Evolutionary conservation across 2,329 filamentous ascomycete genomes (phyloP), one percentile per base, ranked within the genome.

Genomic region (Ceratocystis albifundus): DNA sequence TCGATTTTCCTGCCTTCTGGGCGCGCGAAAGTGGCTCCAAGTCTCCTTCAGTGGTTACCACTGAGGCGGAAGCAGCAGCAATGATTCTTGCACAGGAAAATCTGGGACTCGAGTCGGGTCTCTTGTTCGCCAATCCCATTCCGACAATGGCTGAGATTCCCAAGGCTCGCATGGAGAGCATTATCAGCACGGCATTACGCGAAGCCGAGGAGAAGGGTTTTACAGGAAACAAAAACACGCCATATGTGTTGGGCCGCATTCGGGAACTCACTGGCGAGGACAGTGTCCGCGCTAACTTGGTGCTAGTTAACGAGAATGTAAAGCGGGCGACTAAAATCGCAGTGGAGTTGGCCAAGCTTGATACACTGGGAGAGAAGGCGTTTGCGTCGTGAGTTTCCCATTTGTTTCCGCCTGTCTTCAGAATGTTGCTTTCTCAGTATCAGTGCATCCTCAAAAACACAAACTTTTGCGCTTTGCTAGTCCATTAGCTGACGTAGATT

Each of bases 1-100:
- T 96, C 50, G 88, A 96, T 71, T 94, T 97, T 72, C 94, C 94
- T 0, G 90, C 89, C 0, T 99, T 99, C 75, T 99, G 89, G 83
- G 89, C 89, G 0, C 80, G 93, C 50, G 90, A 96, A 53, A 96
- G 92, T 74, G 90, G 91, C 12, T 77, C 88, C 64, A 85, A 80
- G 74, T 96, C 90, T 72, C 93, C 93, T 0, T 83, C 84, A 25
- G 83, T 89, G 0, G 83, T 96, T 53, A 77, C 85, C 65, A 82
- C 87, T 70, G 90, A 95, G 73, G 80, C 80, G 66, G 89, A 97
- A 73, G 94, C 94, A 44, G 94, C 94, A 0, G 86, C 88, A n/a
- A 90, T 97, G 66, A 88, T 96, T 67, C 80, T 89, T 70, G 89
- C 90, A 0, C 90, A 96, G 76, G 82, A 87, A 71, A 79, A 77